Evolutionary conservation across 2,329 filamentous ascomycete species (phyloP), one percentile per base, ranked within the genome.

Genomic region (Pseudogymnoascus sp.): DNA sequence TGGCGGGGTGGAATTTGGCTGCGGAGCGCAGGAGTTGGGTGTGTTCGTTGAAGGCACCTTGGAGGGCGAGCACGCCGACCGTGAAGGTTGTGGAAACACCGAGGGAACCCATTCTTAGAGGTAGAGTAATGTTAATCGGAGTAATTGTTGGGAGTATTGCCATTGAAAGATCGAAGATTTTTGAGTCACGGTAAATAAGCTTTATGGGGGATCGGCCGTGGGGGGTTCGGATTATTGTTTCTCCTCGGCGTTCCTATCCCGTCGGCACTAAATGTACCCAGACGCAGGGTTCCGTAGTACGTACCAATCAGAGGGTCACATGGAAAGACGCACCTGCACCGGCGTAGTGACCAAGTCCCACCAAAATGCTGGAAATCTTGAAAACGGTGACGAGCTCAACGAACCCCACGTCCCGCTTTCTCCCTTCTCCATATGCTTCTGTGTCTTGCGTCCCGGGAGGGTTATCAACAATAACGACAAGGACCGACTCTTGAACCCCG

Each of bases 41-140:
- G 78, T 99, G 93, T 75, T 99, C 93, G 71, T 86, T 83, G 76
- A 97, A 97, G 64, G 93, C 93, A 70, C 95, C 95, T 77, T 99
- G 95, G 17, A 99, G 84, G 68, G 95, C 84, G 62, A 88, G 77
- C 23, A 88, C 84, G 57, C 85, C 86, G 36, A 88, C 76, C 2
- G 80, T 83, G 65, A 84, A 70, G 19, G 69, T 66, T 71, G 74
- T 74, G 23, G 65, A 47, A 21, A 40, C 31, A 13, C 60, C 61
- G 53, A 23, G 64, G 19, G 66, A 68, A 19, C 67, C 68, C 68
- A 70, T 68, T 40, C 53, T 40, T 17, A 44, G 26, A 57, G n/a
- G 10, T 57, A 33, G 21, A 61, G 10, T 28, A n/a, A 26, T 13
- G 17, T 38, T 61, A 26, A 38, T 28, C 13, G 23, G 6, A 26